These are phyloP conservation scores for Coriolopsis trogii DNA, from an alignment of 1,284 basidiomycete species.

Conservation along the genomic window DNA sequence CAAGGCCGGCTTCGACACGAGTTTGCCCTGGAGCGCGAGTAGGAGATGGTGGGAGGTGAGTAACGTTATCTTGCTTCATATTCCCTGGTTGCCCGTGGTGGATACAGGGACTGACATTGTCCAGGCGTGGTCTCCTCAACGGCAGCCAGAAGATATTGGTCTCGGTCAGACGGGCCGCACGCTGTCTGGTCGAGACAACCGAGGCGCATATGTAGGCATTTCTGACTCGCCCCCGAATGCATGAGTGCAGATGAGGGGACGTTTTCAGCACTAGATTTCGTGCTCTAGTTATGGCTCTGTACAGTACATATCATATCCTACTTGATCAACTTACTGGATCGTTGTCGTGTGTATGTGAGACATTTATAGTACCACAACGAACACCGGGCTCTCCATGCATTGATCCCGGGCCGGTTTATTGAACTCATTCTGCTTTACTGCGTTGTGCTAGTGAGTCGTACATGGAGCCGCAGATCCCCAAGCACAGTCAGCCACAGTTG, in stretches of 20 bases:
- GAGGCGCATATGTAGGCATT: slow-evolving; percentile 47
- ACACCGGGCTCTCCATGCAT: too few relatives aligned
- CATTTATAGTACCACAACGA: too few relatives aligned
- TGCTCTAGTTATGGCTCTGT: slow-evolving; percentile 19
- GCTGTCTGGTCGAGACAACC: slow-evolving; percentile 26
- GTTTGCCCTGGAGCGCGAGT: slow-evolving; percentile 61
- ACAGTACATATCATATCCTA: slow-evolving; percentile 15
- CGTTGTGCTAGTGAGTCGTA: too few relatives aligned
- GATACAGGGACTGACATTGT: too few relatives aligned
- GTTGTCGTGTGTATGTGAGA: too few relatives aligned
- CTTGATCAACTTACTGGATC: too few relatives aligned
- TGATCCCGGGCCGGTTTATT: too few relatives aligned
- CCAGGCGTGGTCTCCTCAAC: slow-evolving; percentile 63
- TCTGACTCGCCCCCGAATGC: slow-evolving; percentile 28
- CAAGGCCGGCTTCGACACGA: slow-evolving; percentile 71
- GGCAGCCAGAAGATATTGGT: slow-evolving; percentile 52
- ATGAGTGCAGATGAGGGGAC: slow-evolving; percentile 4
- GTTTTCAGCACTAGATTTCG: slow-evolving; percentile 5
- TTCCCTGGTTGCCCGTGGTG: background rate
- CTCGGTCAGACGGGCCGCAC: slow-evolving; percentile 42
- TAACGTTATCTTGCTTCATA: slow-evolving; percentile 7
- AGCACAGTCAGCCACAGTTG: too few relatives aligned
- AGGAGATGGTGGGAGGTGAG: slow-evolving; percentile 80
- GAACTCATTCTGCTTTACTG: too few relatives aligned
- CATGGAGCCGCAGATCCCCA: too few relatives aligned